phyloP scores from a whole-genome alignment of 2,329 filamentous ascomycete species.

The Phialocephala sp. region DNA sequence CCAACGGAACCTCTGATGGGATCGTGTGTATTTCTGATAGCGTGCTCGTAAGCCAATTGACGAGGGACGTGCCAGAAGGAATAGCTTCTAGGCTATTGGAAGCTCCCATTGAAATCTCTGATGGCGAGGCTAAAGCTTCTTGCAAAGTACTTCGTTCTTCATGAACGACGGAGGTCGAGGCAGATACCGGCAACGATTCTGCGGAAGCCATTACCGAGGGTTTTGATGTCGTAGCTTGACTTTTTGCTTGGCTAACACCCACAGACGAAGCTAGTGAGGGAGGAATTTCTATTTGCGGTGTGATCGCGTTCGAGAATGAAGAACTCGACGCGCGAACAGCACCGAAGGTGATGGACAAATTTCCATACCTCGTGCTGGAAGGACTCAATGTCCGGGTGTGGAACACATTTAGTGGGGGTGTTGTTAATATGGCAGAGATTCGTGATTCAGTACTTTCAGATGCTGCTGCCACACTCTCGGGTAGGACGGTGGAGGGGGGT shows the following conservation, averaged over 20 bases:
- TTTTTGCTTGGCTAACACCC: neutral
- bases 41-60: neutral
- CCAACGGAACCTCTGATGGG: neutral
- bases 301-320: neutral
- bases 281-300: neutral
- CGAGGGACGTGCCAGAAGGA: neutral
- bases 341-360: neutral
- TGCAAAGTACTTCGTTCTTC: neutral
- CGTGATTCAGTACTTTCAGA: neutral
- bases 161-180: neutral
- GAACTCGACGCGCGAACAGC: neutral
- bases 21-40: neutral
- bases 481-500: neutral
- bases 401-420: neutral
- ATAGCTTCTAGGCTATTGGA: neutral
- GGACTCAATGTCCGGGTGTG: neutral
- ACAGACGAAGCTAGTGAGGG: neutral
- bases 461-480: neutral
- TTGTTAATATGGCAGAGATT: neutral
- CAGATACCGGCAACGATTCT: neutral
- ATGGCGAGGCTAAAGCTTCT: neutral
- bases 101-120: neutral
- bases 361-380: slow-evolving; percentile 1
- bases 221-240: neutral
- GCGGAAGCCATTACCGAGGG: neutral